Conservation (phyloP, 192 early-diverging fungal species). For the Entomortierella chlamydospora region DNA sequence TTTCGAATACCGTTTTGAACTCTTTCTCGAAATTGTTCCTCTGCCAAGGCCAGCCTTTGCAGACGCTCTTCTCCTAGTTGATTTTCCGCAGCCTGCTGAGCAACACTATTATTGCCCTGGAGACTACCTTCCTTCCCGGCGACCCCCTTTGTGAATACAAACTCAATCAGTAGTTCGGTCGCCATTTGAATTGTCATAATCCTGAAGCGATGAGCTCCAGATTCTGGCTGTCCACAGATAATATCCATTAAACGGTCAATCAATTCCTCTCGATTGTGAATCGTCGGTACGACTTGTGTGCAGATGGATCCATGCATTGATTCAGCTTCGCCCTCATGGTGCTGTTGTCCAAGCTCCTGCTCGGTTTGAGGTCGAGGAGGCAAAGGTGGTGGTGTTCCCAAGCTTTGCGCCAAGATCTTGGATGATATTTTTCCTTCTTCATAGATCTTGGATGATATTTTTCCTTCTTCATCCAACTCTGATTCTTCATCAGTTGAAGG, state of each 20-base stretch:
- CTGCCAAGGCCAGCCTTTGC: slow-evolving; percentile 31
- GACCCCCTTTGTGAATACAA: slow-evolving; percentile 51
- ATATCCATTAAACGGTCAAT: slow-evolving; percentile 37
- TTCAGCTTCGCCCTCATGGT: slow-evolving; percentile 10
- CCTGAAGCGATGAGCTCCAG: slow-evolving; percentile 39
- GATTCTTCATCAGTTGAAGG: background rate
- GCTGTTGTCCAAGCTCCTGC: background rate
- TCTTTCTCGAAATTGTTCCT: slow-evolving; percentile 21
- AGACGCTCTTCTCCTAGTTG: slow-evolving; percentile 29
- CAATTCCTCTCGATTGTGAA: slow-evolving; percentile 30
- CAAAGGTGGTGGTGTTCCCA: slow-evolving; percentile 19
- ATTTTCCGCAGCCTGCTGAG: slow-evolving; percentile 25
- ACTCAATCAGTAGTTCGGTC: slow-evolving; percentile 50
- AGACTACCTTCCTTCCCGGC: slow-evolving; percentile 8
- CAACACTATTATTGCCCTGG: slow-evolving; percentile 8
- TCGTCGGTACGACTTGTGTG: slow-evolving; percentile 7
- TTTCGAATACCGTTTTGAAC: slow-evolving; percentile 29
- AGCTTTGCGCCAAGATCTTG: background rate
- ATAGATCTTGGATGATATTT: no score
- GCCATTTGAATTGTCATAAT: slow-evolving; percentile 53
- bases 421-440: background rate
- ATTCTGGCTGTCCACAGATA: slow-evolving; percentile 38
- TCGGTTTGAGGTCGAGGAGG: slow-evolving; percentile 17
- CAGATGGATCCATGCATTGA: slow-evolving; percentile 15
- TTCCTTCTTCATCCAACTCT: background rate